Percentiles rank a stretch among this genome's conserved stretches.
These are phyloP conservation scores for Fusarium miscanthi DNA, from an alignment of 2,329 filamentous ascomycete genomes.

Conservation along the genomic window DNA sequence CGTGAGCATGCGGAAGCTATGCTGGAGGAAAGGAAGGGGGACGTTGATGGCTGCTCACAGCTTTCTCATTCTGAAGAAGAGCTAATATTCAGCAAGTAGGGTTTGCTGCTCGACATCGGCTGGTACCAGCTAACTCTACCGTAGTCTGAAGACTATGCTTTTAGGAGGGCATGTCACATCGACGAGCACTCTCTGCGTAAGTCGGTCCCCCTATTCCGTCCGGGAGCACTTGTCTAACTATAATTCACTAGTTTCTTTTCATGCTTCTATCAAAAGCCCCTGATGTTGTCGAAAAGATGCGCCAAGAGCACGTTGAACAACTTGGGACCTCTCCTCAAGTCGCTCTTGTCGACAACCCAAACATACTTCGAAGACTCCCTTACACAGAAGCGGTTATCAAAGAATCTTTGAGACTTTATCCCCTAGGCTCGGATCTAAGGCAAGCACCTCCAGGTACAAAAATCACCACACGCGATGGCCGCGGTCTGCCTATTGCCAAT, in stretches of 20 bases:
- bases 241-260: background rate
- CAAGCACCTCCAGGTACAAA: background rate
- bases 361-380: background rate
- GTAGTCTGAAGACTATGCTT: slow-evolving; percentile 11
- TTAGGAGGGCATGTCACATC: slow-evolving; percentile 29
- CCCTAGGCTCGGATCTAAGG: slow-evolving; percentile 7
- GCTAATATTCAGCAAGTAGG: background rate
- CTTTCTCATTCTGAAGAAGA: background rate
- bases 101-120: rapidly evolving
- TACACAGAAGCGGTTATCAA: slow-evolving; percentile 28
- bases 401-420: slow-evolving; percentile 13
- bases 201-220: background rate
- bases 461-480: background rate
- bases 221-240: background rate
- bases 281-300: background rate
- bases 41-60: rapidly evolving
- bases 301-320: slow-evolving; percentile 10
- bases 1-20: background rate
- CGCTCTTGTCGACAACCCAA: slow-evolving; percentile 1
- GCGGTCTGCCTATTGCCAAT: slow-evolving; percentile 11
- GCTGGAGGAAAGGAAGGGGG: background rate
- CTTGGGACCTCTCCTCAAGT: background rate
- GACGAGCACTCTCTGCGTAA: slow-evolving; percentile 3
- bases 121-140: background rate
- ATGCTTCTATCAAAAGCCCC: slow-evolving; percentile 21